Conservation (phyloP, 2,329 filamentous ascomycete genomes). For the Cladosporium sp. region DNA sequence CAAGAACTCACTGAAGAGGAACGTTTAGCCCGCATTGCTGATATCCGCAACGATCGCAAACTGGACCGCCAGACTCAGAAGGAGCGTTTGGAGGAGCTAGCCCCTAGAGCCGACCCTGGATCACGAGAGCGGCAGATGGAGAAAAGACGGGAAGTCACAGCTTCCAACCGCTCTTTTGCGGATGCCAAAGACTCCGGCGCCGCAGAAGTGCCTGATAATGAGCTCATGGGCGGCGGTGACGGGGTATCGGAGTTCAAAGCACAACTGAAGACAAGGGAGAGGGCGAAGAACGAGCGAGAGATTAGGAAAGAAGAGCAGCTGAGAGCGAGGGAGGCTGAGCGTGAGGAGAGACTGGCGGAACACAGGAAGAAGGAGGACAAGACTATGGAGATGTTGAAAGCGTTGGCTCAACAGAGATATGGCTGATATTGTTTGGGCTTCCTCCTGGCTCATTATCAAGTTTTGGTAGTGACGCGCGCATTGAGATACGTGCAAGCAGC, state of each 20-base stretch:
- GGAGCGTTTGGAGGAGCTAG: slow-evolving; percentile 76
- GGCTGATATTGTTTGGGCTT: slow-evolving; percentile 45
- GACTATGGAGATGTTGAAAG: slow-evolving; percentile 79
- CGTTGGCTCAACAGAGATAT: slow-evolving; percentile 78
- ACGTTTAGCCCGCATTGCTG: slow-evolving; percentile 47
- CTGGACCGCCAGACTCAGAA: slow-evolving; percentile 68
- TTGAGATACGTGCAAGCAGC: background rate
- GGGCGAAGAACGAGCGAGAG: slow-evolving; percentile 82
- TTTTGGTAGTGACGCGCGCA: background rate
- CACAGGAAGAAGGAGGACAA: slow-evolving; percentile 77
- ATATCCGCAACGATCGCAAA: slow-evolving; percentile 60
- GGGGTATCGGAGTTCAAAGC: slow-evolving; percentile 67
- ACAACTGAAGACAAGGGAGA: slow-evolving; percentile 64
- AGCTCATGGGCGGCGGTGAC: slow-evolving; percentile 75
- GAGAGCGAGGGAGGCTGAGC: slow-evolving; percentile 73
- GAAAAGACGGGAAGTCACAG: slow-evolving; percentile 74
- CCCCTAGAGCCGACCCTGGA: slow-evolving; percentile 79
- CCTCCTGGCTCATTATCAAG: background rate
- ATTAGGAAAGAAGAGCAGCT: slow-evolving; percentile 77
- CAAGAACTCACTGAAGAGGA: slow-evolving; percentile 55
- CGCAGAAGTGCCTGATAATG: slow-evolving; percentile 68
- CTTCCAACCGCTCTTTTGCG: slow-evolving; percentile 72
- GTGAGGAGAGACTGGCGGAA: slow-evolving; percentile 72
- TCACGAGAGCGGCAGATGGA: slow-evolving; percentile 82
- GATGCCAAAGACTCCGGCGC: slow-evolving; percentile 65